Evolutionary conservation across 805 yeast genomes (phyloP), one percentile per base, ranked within the genome.

Genomic region (Pichia scutulata): DNA sequence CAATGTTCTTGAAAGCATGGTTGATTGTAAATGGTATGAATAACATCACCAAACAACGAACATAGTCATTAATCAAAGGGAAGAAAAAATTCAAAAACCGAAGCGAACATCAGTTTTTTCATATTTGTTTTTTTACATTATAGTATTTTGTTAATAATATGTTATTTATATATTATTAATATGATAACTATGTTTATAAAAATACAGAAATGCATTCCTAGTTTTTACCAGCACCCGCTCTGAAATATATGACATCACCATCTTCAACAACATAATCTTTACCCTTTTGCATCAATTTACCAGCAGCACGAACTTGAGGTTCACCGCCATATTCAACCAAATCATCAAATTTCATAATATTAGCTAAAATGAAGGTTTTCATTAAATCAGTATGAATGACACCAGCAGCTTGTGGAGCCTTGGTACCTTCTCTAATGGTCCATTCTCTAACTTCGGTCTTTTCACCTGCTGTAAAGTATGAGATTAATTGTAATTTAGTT

Each of bases 381-480:
- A 84, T 82, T 49, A 89, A 69, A 64, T 89, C 97, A 8, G 88
- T 84, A 64, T 89, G 97, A 52, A 89, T 89, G 33, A 84, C 83
- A 22, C 90, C 95, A 0, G 97, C 97, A 2, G 95, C 96, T 55
- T 86, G 86, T 39, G 92, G 90, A 2, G 95, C 96, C 37, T 80
- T 77, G 18, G 85, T 77, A 28, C 89, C 87, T 47, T 74, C 73
- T 62, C 90, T 76, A 49, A 89, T 74, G 18, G 89, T 85, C 97
- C 97, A 89, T 65, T 89, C 95, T 61, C 92, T 73, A 10, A 86
- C 90, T 67, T 89, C 96, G 37, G 62, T 64, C 47, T 75, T 73
- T 24, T 82, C 82, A 26, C 97, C 97, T 63, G 95, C 86, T 0
- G 97, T 89, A 70, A 84, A 89, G 66, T 79, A 89, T 40, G 95